Evolutionary conservation across 768 basidiomycete species (phyloP), one percentile per base, ranked within the genome.

Genomic region (Auricularia heimuer): DNA sequence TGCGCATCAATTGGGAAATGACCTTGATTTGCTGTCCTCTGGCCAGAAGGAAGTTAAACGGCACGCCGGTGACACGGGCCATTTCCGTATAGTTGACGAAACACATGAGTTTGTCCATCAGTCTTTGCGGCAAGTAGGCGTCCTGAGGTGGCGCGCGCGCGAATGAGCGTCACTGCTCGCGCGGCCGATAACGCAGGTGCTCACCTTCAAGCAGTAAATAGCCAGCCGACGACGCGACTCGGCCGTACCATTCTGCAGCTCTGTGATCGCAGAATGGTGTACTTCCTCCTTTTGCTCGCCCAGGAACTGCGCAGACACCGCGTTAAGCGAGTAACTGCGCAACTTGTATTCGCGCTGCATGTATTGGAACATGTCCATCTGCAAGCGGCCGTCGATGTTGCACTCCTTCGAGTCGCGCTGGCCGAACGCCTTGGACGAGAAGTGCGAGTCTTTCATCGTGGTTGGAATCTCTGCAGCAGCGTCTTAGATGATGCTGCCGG

Each of bases 251-350:
- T 98, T 98, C 75, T 99, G 97, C 56, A 99, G 77, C 62, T 98
- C 95, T 0, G 97, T 98, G 70, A 99, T 99, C 68, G 97, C 94
- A 1, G 96, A 98, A 73, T 98, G 88, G 71, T 98, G 97, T 21
- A 99, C 97, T 68, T 99, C 97, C 74, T 99, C 97, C 74, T 99
- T 99, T 75, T 99, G 97, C 75, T 99, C 97, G 35, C 94, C 95
- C 3, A 99, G 80, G 75, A 99, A 99, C 70, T 96, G 92, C 1
- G 97, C 90, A 71, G 97, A 99, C 64, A 99, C 97, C 3, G 97
- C 90, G 75, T 99, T 99, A 69, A 99, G 87, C 3, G 96, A 93
- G 74, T 99, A 99, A 70, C 92, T 94, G 8, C 97, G 88, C 4
- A 99, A 79, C 72, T 98, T 99, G 78, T 98, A 90, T 75, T 99